Percentiles rank a stretch among this genome's conserved stretches.
phyloP scores from a whole-genome alignment of 768 basidiomycete genomes.

The Pholiota conissans region DNA sequence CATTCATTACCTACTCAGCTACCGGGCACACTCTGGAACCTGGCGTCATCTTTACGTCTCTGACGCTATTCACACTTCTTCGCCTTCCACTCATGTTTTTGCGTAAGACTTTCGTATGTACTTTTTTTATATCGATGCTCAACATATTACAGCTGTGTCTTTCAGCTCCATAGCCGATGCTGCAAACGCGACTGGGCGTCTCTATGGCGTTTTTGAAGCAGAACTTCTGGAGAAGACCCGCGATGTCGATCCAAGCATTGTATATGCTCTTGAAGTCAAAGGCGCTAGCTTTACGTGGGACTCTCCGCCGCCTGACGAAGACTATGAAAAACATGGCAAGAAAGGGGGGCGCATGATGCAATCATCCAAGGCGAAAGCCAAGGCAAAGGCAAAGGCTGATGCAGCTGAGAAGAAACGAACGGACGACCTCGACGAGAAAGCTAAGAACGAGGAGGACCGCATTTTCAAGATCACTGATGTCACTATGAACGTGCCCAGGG shows the following conservation, averaged over 20 bases:
- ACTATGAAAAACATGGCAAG: conserved; percentile 24
- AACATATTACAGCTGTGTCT: conserved; percentile 49
- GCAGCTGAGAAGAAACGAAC: conserved; percentile 27
- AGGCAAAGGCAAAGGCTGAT: conserved; percentile 25
- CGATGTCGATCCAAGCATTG: conserved; percentile 50
- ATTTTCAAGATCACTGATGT: conserved; percentile 68
- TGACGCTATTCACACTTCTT: conserved; percentile 83
- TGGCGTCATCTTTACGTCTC: conserved; percentile 77
- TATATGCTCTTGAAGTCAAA: conserved; percentile 66
- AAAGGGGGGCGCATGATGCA: conserved; percentile 13
- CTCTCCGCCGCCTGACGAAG: conserved; percentile 54
- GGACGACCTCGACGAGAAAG: conserved; percentile 23
- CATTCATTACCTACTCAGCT: conserved; percentile 76
- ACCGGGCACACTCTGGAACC: conserved; percentile 70
- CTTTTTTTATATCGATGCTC: conserved; percentile 7
- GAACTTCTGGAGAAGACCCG: conserved; percentile 68
- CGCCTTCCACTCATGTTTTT: conserved; percentile 80
- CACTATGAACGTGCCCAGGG: conserved; percentile 67
- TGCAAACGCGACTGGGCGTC: conserved; percentile 71
- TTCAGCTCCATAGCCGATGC: conserved; percentile 86
- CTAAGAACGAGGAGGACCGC: conserved; percentile 36
- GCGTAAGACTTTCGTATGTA: conserved; percentile 33
- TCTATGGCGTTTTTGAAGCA: conserved; percentile 81
- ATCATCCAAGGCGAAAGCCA: conserved; percentile 16
- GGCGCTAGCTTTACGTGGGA: conserved; percentile 89